Percentiles rank a stretch among this genome's conserved stretches.
phyloP scores from a whole-genome alignment of 495 filamentous ascomycete genomes.

The Rusavskia elegans region DNA sequence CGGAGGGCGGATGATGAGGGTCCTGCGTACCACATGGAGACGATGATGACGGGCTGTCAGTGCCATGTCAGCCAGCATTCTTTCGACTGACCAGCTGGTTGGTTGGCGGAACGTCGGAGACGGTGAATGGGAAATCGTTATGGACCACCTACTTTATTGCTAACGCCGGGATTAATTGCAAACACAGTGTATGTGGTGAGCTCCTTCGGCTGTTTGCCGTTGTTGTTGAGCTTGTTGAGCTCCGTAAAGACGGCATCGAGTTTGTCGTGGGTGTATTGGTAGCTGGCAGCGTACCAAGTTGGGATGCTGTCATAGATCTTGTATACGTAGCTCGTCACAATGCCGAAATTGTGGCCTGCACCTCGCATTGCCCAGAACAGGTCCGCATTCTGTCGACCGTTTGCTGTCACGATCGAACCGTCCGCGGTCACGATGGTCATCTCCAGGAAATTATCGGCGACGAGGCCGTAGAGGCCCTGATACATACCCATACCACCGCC shows the following conservation, averaged over 20 bases:
- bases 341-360: slow-evolving; percentile 22
- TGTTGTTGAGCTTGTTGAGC: not conserved
- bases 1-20: not conserved
- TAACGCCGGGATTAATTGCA: not conserved
- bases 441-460: slow-evolving; percentile 19
- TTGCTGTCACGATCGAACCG: slow-evolving; percentile 18
- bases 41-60: not conserved
- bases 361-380: slow-evolving; percentile 21
- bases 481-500: not conserved
- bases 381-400: slow-evolving; percentile 11
- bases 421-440: slow-evolving; percentile 19
- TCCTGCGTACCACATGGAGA: not conserved
- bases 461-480: slow-evolving; percentile 14
- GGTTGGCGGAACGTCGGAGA: not conserved
- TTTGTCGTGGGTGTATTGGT: slow-evolving; percentile 1
- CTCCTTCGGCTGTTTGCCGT: not conserved
- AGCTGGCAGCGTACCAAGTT: not conserved
- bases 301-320: not conserved
- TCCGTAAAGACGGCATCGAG: not conserved
- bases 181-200: slow-evolving; percentile 1
- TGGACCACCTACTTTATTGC: not conserved
- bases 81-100: not conserved
- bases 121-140: too few relatives aligned
- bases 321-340: slow-evolving; percentile 12
- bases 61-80: too few relatives aligned